These are phyloP conservation scores for Alternaria triticimaculans DNA, from an alignment of 2,329 filamentous ascomycete genomes.

Conservation along the genomic window DNA sequence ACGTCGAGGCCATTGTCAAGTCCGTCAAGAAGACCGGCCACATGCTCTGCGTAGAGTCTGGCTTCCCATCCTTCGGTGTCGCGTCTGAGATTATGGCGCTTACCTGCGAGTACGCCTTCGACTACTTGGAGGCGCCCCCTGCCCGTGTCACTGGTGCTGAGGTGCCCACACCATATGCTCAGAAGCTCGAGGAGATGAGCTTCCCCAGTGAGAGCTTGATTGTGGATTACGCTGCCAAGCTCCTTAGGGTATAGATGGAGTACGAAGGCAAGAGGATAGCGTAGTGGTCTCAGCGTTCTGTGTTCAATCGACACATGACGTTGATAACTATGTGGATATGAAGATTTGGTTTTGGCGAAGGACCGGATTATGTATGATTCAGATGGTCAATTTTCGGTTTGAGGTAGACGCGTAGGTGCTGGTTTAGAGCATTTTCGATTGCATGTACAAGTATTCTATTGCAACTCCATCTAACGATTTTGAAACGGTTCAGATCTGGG, in stretches of 20 bases:
- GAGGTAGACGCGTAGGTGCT: no score
- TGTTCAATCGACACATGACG: no score
- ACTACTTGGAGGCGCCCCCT: slow-evolving; percentile 94
- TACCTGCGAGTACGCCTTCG: slow-evolving; percentile 96
- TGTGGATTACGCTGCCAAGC: slow-evolving; percentile 85
- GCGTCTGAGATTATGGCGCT: slow-evolving; percentile 90
- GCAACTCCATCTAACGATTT: no score
- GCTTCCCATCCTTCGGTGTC: slow-evolving; percentile 95
- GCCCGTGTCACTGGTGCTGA: slow-evolving; percentile 95
- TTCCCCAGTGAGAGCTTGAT: slow-evolving; percentile 94
- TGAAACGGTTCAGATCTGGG: no score
- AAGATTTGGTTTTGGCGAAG: not conserved
- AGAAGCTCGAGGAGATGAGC: slow-evolving; percentile 89
- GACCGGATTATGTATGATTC: slow-evolving; percentile 2
- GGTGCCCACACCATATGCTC: slow-evolving; percentile 94
- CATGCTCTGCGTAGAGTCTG: slow-evolving; percentile 90
- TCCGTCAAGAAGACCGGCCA: slow-evolving; percentile 98
- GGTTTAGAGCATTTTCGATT: no score
- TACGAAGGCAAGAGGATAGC: no score
- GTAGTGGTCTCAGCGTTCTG: no score
- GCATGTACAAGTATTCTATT: no score
- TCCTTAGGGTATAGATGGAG: slow-evolving; percentile 72
- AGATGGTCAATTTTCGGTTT: no score
- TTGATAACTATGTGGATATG: no score
- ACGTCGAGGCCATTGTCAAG: slow-evolving; percentile 92